A percentile compares a stretch with the other conserved stretches of the same genome.
phyloP scores from a whole-genome alignment of 345 rosid genomes.

The Turritis glabra region DNA sequence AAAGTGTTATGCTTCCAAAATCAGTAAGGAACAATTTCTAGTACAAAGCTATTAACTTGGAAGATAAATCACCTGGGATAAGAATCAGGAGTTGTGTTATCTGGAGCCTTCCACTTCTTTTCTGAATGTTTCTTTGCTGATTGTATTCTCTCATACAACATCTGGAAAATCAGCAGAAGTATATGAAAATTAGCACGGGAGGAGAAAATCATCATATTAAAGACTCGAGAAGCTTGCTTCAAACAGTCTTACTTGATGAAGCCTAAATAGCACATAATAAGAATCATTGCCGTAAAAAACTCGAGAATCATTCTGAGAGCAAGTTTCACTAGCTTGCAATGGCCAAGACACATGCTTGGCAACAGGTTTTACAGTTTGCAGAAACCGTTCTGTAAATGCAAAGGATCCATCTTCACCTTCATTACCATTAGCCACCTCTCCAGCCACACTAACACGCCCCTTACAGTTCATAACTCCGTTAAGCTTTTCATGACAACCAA shows the following conservation, averaged over 20 bases:
- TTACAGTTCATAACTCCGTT: slow-evolving; percentile 61
- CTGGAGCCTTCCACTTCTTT: slow-evolving; percentile 83
- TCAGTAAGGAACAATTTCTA: slow-evolving; percentile 21
- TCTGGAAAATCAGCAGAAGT: slow-evolving; percentile 46
- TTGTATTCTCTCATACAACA: slow-evolving; percentile 84
- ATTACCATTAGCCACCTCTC: slow-evolving; percentile 74
- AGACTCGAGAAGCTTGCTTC: slow-evolving; percentile 4
- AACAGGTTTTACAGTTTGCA: slow-evolving; percentile 75
- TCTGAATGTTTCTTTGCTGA: slow-evolving; percentile 87
- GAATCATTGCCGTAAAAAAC: slow-evolving; percentile 96
- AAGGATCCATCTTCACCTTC: slow-evolving; percentile 71
- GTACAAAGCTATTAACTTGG: slow-evolving; percentile 2
- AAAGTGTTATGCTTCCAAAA: slow-evolving; percentile 18
- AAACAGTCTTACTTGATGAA: slow-evolving; percentile 74
- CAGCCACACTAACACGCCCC: slow-evolving; percentile 62
- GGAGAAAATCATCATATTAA: slow-evolving; percentile 5
- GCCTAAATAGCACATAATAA: slow-evolving; percentile 87
- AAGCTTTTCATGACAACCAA: slow-evolving; percentile 67
- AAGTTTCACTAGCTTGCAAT: slow-evolving; percentile 53
- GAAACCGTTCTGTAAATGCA: slow-evolving; percentile 75
- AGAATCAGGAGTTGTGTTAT: slow-evolving; percentile 64
- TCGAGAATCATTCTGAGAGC: slow-evolving; percentile 53
- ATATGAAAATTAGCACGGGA: not conserved
- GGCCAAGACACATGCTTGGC: slow-evolving; percentile 67
- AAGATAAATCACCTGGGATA: slow-evolving; percentile 70